Percentiles rank a stretch among this genome's conserved stretches.
Conservation (phyloP, 2,329 filamentous ascomycete species). For the Chaetoscypha palmicola region DNA sequence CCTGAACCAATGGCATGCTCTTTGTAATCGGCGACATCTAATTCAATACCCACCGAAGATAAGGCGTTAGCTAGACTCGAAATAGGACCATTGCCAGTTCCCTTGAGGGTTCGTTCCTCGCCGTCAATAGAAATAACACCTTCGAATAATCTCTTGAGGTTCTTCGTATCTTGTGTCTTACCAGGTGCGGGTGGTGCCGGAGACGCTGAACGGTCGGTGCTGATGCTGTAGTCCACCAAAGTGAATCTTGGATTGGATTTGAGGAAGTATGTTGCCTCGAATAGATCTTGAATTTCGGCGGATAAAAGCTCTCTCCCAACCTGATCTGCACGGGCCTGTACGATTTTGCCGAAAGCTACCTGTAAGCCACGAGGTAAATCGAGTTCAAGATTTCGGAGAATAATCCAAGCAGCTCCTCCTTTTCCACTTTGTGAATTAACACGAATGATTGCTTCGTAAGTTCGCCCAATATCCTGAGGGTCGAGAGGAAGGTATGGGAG, state of each 20-base stretch:
- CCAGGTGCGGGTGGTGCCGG: constrained; percentile 61
- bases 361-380: constrained; percentile 90
- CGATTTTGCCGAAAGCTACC: constrained; percentile 80
- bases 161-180: constrained; percentile 69
- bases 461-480: constrained; percentile 86
- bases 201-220: constrained; percentile 70
- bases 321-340: constrained; percentile 73
- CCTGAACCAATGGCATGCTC: constrained; percentile 86
- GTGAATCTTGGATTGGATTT: constrained; percentile 76
- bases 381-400: constrained; percentile 79
- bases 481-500: constrained; percentile 91
- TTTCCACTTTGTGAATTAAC: constrained; percentile 97
- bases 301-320: constrained; percentile 79
- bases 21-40: constrained; percentile 93
- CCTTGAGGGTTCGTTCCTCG: constrained; percentile 68
- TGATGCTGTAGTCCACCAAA: constrained; percentile 87
- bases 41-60: constrained; percentile 67
- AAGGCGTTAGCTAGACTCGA: constrained; percentile 82
- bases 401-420: constrained; percentile 90
- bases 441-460: constrained; percentile 95
- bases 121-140: constrained; percentile 81
- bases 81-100: constrained; percentile 83
- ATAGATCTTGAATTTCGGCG: constrained; percentile 78
- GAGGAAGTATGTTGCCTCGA: constrained; percentile 82
- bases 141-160: constrained; percentile 74